These are phyloP conservation scores for Cercospora sesami DNA, from an alignment of 2,329 filamentous ascomycete genomes.

Conservation along the genomic window DNA sequence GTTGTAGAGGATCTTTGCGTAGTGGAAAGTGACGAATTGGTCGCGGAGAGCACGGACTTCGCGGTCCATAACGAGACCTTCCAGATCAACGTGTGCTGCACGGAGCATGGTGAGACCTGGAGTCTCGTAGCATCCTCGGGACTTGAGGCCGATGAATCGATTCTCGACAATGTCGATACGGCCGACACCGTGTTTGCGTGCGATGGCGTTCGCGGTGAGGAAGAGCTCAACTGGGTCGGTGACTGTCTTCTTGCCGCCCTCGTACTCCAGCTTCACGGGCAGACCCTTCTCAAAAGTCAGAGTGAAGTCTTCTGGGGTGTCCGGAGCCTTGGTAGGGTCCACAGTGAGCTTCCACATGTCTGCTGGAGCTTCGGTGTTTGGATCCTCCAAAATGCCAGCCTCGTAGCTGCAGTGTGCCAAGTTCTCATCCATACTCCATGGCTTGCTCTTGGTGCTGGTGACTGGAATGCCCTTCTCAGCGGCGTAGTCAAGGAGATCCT, in stretches of 20 bases:
- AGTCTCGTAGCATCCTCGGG: slow-evolving; percentile 76
- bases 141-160: slow-evolving; percentile 77
- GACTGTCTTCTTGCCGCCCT: slow-evolving; percentile 57
- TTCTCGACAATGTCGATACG: slow-evolving; percentile 83
- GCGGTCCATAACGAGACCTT: slow-evolving; percentile 67
- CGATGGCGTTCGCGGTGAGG: slow-evolving; percentile 69
- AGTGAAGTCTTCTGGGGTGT: slow-evolving; percentile 70
- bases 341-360: slow-evolving; percentile 77
- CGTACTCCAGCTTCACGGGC: slow-evolving; percentile 65
- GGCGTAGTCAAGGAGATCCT: slow-evolving; percentile 73
- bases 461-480: slow-evolving; percentile 67
- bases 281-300: slow-evolving; percentile 72
- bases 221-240: slow-evolving; percentile 74
- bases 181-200: slow-evolving; percentile 70
- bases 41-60: slow-evolving; percentile 69
- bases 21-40: slow-evolving; percentile 68
- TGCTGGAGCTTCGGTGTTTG: slow-evolving; percentile 63
- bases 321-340: slow-evolving; percentile 68
- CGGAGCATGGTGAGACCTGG: slow-evolving; percentile 59
- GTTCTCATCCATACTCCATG: slow-evolving; percentile 70
- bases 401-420: slow-evolving; percentile 78
- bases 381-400: slow-evolving; percentile 71
- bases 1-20: slow-evolving; percentile 61
- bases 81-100: slow-evolving; percentile 60
- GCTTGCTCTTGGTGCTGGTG: slow-evolving; percentile 70